phyloP scores from a whole-genome alignment of 345 rosid species.

The Litchi chinensis region DNA sequence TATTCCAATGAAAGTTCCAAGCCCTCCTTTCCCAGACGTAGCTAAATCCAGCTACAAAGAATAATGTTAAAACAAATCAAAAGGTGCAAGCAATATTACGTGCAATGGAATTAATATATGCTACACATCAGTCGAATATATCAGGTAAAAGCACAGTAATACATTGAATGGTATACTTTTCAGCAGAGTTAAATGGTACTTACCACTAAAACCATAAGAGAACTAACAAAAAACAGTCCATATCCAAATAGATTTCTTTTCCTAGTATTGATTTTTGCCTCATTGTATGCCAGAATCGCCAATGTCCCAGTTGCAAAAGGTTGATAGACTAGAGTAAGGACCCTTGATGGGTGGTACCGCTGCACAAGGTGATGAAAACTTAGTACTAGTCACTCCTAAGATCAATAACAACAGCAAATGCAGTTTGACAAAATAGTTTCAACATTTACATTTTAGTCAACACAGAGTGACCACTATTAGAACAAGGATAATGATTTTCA shows the following conservation, averaged over 20 bases:
- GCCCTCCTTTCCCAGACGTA: constrained; percentile 74
- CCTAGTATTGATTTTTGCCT: constrained; percentile 73
- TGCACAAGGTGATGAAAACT: constrained; percentile 32
- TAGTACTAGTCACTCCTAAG: constrained; percentile 3
- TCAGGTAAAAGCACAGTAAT: background rate
- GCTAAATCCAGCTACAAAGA: constrained; percentile 71
- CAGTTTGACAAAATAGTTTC: background rate
- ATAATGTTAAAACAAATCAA: background rate
- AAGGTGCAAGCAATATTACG: background rate
- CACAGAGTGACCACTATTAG: background rate
- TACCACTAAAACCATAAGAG: constrained; percentile 69
- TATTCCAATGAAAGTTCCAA: constrained; percentile 65
- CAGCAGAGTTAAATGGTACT: constrained; percentile 27
- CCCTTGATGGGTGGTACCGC: constrained; percentile 76
- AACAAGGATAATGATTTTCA: background rate
- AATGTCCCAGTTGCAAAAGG: constrained; percentile 67
- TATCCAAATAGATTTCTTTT: constrained; percentile 70
- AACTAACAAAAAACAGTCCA: constrained; percentile 48
- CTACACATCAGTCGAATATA: background rate
- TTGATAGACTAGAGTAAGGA: constrained; percentile 81
- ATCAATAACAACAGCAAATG: constrained; percentile 1
- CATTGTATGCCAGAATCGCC: constrained; percentile 58
- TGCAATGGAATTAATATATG: background rate
- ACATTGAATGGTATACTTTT: background rate
- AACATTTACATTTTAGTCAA: background rate